Percentiles rank a stretch among this genome's conserved stretches.
Evolutionary conservation across 2,329 filamentous ascomycete genomes (phyloP).

Genomic region (Epichloe baconii): DNA sequence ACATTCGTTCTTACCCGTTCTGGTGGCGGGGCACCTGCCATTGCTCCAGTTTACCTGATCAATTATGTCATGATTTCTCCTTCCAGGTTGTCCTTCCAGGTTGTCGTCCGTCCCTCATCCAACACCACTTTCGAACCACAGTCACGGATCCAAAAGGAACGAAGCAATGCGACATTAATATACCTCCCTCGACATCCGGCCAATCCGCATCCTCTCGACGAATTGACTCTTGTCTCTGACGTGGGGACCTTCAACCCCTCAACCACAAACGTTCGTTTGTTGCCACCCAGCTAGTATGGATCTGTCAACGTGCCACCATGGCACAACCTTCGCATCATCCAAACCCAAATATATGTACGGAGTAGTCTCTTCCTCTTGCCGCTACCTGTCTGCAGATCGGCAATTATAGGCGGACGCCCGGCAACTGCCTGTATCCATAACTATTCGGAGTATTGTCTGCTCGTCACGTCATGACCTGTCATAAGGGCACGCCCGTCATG

Average conservation of each 20-base stretch:
- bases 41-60: background rate
- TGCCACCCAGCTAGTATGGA: background rate
- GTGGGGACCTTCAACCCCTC: no score
- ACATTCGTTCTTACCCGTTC: no score
- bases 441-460: background rate
- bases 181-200: no score
- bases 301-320: background rate
- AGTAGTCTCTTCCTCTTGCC: background rate
- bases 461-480: constrained; percentile 3
- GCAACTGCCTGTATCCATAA: background rate
- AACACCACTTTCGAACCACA: no score
- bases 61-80: no score
- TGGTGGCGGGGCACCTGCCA: background rate
- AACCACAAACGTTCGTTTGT: background rate
- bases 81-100: background rate
- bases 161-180: no score
- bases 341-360: background rate
- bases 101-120: background rate
- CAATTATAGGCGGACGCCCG: background rate
- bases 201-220: background rate
- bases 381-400: background rate
- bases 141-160: no score
- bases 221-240: background rate
- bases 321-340: constrained; percentile 1
- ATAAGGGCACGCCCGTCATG: background rate